Percentiles rank a stretch among this genome's conserved stretches.
Conservation (phyloP, 2,329 filamentous ascomycete species). For the Trichophyton benhamiae region DNA sequence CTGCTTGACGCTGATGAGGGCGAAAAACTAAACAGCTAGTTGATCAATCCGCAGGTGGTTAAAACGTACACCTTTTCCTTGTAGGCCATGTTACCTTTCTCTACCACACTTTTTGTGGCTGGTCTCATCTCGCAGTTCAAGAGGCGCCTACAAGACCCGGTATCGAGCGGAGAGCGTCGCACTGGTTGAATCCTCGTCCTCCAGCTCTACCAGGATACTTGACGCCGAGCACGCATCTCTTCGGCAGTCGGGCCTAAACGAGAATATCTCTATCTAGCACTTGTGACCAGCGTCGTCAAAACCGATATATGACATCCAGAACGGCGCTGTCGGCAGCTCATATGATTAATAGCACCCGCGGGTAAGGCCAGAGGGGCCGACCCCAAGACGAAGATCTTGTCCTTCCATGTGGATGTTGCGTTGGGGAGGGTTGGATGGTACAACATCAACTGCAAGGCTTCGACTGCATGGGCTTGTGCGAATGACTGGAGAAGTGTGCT, state of each 20-base stretch:
- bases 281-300: slow-evolving; percentile 10
- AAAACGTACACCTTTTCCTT: not conserved
- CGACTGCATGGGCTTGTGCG: slow-evolving; percentile 7
- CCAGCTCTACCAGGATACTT: not conserved
- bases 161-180: not conserved
- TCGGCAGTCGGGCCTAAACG: slow-evolving; percentile 5
- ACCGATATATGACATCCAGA: slow-evolving; percentile 9
- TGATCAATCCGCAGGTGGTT: not conserved
- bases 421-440: not conserved
- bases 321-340: slow-evolving; percentile 8
- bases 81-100: not conserved
- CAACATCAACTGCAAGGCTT: slow-evolving; percentile 8
- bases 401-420: not conserved
- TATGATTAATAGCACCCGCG: slow-evolving; percentile 3
- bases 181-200: no score
- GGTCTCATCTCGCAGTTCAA: not conserved
- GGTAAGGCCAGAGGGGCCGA: not conserved
- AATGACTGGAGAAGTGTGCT: not conserved
- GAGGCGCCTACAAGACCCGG: not conserved
- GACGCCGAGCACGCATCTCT: not conserved
- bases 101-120: not conserved
- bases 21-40: no score
- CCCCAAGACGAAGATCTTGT: not conserved
- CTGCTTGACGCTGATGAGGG: not conserved
- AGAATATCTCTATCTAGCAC: slow-evolving; percentile 12